Base-by-base conservation (phyloP, 257 asterid genomes). In the Plantago ovata region DNA sequence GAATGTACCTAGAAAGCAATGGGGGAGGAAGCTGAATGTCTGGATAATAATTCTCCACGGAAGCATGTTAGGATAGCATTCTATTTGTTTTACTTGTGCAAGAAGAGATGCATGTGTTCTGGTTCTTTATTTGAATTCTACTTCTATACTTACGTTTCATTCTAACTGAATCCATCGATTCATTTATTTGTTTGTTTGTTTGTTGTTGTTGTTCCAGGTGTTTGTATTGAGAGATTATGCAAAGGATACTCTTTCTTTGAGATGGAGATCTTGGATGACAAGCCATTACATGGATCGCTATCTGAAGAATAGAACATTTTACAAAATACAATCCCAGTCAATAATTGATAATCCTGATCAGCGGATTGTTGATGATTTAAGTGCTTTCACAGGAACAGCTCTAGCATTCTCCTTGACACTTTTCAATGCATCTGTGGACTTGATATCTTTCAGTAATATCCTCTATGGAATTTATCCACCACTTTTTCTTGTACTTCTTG, bases 211-310 rank as follows among this genome's bases (percentile, higher is more conserved):
- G 71, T 45, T 74, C 58, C 79, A 90, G 97, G 73, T 90, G 63
- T 90, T 87, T 56, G 96, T 90, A 66, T 75, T 84, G 77, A 81
- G 96, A 72, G 97, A 90, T 79, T 90, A 87, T 74, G 96, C 94
- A 1, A 81, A 84, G 72, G 97, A 90, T 38, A 84, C 82, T n/a
- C 92, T 90, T 74, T 78, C 97, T 33, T 77, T 90, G 60, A 75
- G 97, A 73, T 90, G 97, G 97, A 82, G 96, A 64, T 81, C 96
- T 55, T 90, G 97, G 97, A 90, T 84, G 96, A 90, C 97, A 54
- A 71, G 78, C 56, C 77, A 64, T 82, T 90, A 86, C 76, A 79
- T 90, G 95, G 88, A 81, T 59, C 96, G 97, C 21, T 90, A 90
- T 73, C 76, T 90, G 70, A 90, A 67, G 83, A 79, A 90, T 70